A percentile compares a stretch with the other conserved stretches of the same genome.
phyloP scores from a whole-genome alignment of 495 filamentous ascomycete genomes.

The Tricharina praecox region DNA sequence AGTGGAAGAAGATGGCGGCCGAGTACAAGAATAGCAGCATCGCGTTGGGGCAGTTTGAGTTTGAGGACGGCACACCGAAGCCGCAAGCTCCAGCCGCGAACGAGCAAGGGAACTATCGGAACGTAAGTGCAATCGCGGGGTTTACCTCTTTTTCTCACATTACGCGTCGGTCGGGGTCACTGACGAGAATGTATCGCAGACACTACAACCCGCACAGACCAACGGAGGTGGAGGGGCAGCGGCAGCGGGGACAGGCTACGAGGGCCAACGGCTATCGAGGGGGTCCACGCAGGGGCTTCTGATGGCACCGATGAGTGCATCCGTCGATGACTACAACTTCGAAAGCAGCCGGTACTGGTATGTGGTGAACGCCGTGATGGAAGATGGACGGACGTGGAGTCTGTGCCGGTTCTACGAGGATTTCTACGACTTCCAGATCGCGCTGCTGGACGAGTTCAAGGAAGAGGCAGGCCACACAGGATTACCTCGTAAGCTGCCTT shows the following conservation, averaged over 20 bases:
- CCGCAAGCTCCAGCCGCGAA: conserved; percentile 15
- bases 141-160: too few species aligned
- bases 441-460: conserved; percentile 81
- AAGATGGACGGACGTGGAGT: conserved; percentile 84
- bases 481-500: conserved; percentile 70
- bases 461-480: conserved; percentile 75
- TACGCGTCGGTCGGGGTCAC: too few species aligned
- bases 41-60: conserved; percentile 77
- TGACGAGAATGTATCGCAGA: conserved; percentile 15
- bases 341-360: conserved; percentile 99
- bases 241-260: too few species aligned
- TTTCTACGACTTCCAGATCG: conserved; percentile 98
- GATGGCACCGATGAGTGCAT: conserved; percentile 50
- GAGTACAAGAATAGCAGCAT: conserved; percentile 99
- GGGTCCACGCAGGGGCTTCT: conserved; percentile 9
- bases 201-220: conserved; percentile 10
- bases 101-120: conserved; percentile 16
- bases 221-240: too few species aligned
- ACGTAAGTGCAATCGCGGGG: conserved; percentile 10
- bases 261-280: conserved; percentile 5
- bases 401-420: conserved; percentile 89
- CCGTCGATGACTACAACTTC: conserved; percentile 85
- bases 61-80: conserved; percentile 14
- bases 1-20: conserved; percentile 99
- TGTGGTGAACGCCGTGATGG: conserved; percentile 78